Evolutionary conservation across 129 eudicot species (phyloP).

Genomic region (Heracleum sosnowskyi): DNA sequence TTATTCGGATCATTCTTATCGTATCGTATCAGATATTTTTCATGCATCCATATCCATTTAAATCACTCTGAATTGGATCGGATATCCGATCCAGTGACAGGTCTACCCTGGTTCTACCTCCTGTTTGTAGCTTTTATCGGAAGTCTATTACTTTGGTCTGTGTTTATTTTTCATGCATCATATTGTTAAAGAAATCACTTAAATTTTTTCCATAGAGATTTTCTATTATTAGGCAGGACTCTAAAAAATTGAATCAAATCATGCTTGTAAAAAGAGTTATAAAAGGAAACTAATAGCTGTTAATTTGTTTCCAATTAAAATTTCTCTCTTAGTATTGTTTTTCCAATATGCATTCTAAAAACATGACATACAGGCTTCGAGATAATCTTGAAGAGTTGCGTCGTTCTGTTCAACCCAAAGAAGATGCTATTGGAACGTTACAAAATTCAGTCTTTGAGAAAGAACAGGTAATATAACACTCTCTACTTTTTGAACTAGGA

Average conservation of each 20-base stretch:
- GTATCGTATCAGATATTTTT: too few species aligned
- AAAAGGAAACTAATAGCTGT: background rate
- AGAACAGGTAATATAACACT: constrained; percentile 62
- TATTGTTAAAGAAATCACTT: background rate
- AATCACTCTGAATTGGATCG: too few species aligned
- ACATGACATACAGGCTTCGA: constrained; percentile 60
- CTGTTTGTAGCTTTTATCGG: background rate
- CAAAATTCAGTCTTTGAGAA: constrained; percentile 77
- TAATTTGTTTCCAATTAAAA: background rate
- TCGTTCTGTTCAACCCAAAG: constrained; percentile 78
- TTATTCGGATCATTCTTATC: too few species aligned
- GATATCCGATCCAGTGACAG: too few species aligned
- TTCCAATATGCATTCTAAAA: constrained; percentile 12
- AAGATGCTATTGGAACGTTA: constrained; percentile 69
- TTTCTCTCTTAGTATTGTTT: background rate
- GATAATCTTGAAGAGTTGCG: constrained; percentile 90
- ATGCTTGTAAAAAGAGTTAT: background rate
- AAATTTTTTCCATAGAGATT: background rate
- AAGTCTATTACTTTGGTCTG: background rate
- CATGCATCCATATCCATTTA: too few species aligned
- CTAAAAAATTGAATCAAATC: background rate
- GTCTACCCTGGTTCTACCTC: background rate
- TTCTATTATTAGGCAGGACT: background rate
- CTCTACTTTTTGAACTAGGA: background rate
- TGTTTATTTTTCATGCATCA: background rate